Evolutionary conservation across 192 early-diverging fungal genomes (phyloP), one percentile per base, ranked within the genome.

Genomic region (Mortierella claussenii): DNA sequence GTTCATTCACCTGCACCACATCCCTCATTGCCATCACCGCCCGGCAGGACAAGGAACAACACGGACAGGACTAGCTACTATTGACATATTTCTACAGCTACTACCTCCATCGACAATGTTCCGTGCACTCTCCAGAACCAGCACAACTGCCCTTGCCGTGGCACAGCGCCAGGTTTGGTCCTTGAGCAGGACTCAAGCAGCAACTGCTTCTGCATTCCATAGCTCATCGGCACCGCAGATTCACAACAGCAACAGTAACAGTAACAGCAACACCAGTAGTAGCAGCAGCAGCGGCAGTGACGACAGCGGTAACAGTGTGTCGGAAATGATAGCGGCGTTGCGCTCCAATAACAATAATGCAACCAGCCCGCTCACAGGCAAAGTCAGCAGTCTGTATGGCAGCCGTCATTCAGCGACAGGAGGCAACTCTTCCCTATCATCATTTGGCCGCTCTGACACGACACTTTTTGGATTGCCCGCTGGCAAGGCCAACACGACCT

Each of bases 401-500:
- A 63, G 60, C 68, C 6, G 12, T 23, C 32, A 40, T 18, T 28
- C 55, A 1, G 45, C 27, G 12, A 36, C 13, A n/a, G 44, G 33
- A 26, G 43, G 1, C 21, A 40, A 40, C 37, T 10, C 8, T 40
- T 13, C 37, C 7, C 37, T 40, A 7, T 40, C 37, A 7, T 40
- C 37, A 13, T 23, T 15, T 23, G 18, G 37, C 33, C 36, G 40
- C 23, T 42, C 53, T 1, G 61, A 55, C 7, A 55, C 62, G 12
- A 42, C 63, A 2, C 18, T 76, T 17, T 67, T 76, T 57, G 64
- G 64, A 12, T 18, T 58, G 6, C 12, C 30, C 9, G 11, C 64
- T 9, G 21, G 46, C 28, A 61, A 66, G 47, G 52, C 73, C 31
- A 76, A 76, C 59, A 62, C 59, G 27, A 76, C 73, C 11, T 51